phyloP scores from a whole-genome alignment of 805 yeast species.

The Pichia ethanolica region DNA sequence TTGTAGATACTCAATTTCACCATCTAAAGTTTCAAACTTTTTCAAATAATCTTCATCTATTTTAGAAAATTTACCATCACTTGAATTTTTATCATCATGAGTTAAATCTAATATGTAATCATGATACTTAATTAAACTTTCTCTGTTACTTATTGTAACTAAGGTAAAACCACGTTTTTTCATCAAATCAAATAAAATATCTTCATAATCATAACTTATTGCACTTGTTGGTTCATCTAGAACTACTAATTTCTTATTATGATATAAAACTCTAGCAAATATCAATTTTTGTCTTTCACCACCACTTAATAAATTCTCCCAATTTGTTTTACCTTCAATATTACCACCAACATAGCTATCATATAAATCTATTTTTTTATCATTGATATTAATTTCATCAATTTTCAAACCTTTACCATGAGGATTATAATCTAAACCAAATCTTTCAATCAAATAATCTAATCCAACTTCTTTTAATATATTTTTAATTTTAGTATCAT shows the following conservation, averaged over 20 bases:
- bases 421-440: constrained; percentile 40
- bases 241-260: constrained; percentile 72
- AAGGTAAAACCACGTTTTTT: constrained; percentile 65
- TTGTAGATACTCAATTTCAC: constrained; percentile 65
- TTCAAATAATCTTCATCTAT: constrained; percentile 23
- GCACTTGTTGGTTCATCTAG: constrained; percentile 95
- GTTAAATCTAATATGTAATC: constrained; percentile 66
- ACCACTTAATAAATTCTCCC: constrained; percentile 93
- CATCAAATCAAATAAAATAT: constrained; percentile 69
- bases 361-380: constrained; percentile 18
- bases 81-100: constrained; percentile 46
- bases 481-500: constrained; percentile 61
- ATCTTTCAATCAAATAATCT: constrained; percentile 70
- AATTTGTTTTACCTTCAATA: constrained; percentile 29
- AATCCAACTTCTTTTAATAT: constrained; percentile 70
- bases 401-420: constrained; percentile 13
- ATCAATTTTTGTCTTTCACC: constrained; percentile 90
- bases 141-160: constrained; percentile 78
- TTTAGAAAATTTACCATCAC: constrained; percentile 19
- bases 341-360: constrained; percentile 21
- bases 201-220: constrained; percentile 84
- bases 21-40: constrained; percentile 56
- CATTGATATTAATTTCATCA: constrained; percentile 24
- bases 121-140: constrained; percentile 78
- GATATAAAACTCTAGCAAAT: constrained; percentile 79